Evolutionary conservation across 2,329 filamentous ascomycete genomes (phyloP).

Genomic region (Aspergillus arachidicola): DNA sequence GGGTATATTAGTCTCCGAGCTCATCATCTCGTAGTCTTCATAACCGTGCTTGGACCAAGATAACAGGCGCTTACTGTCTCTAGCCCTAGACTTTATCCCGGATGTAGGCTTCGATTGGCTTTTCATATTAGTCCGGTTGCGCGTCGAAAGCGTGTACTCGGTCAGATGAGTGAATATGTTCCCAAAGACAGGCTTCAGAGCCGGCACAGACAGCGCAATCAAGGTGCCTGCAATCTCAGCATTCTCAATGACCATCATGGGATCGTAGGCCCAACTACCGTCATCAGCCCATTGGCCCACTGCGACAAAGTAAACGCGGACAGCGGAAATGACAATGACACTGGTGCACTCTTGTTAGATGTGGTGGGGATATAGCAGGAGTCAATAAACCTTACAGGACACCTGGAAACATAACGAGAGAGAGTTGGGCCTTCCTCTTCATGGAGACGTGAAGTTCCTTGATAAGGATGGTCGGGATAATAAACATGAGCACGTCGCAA

Average conservation of each 20-base stretch:
- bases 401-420: slow-evolving; percentile 53
- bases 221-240: slow-evolving; percentile 55
- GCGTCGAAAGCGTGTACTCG: slow-evolving; percentile 25
- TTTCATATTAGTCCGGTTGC: slow-evolving; percentile 23
- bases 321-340: slow-evolving; percentile 53
- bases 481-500: slow-evolving; percentile 55
- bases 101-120: slow-evolving; percentile 22
- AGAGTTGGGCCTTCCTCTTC: slow-evolving; percentile 52
- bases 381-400: slow-evolving; percentile 41
- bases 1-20: slow-evolving; percentile 18
- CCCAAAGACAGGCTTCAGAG: slow-evolving; percentile 52
- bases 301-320: slow-evolving; percentile 53
- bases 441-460: slow-evolving; percentile 48
- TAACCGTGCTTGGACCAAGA: slow-evolving; percentile 22
- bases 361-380: too few species aligned
- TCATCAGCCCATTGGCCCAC: slow-evolving; percentile 50
- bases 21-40: slow-evolving; percentile 33
- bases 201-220: slow-evolving; percentile 55
- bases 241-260: slow-evolving; percentile 54
- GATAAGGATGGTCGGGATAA: slow-evolving; percentile 54
- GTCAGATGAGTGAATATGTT: slow-evolving; percentile 25
- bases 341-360: slow-evolving; percentile 30
- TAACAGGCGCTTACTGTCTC: slow-evolving; percentile 26
- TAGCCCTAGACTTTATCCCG: slow-evolving; percentile 15
- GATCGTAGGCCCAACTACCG: slow-evolving; percentile 55